These are phyloP conservation scores for Rehmannia glutinosa DNA, from an alignment of 257 asterid species.

Conservation along the genomic window DNA sequence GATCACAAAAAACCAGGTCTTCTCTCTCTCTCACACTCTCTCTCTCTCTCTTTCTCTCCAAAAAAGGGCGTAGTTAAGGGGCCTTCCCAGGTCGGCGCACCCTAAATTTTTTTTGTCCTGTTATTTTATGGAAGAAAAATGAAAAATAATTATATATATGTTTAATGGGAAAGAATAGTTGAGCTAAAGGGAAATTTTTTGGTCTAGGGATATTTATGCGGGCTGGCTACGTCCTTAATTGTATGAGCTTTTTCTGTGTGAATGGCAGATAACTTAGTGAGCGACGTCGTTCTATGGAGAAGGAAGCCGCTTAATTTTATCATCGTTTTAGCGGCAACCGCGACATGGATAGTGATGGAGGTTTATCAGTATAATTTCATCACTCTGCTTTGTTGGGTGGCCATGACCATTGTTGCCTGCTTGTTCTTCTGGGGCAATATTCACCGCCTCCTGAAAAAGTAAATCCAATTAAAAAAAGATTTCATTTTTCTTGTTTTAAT, in stretches of 20 bases:
- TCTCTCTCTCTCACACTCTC: slow-evolving; percentile 4
- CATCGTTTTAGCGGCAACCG: slow-evolving; percentile 41
- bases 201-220: too few species aligned
- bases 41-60: slow-evolving; percentile 3
- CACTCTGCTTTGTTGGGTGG: slow-evolving; percentile 40
- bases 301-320: slow-evolving; percentile 28
- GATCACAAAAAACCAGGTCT: background rate
- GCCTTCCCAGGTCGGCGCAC: too few species aligned
- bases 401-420: slow-evolving; percentile 36
- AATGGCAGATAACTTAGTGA: slow-evolving; percentile 29
- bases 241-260: background rate
- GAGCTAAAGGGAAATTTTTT: too few species aligned
- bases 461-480: background rate
- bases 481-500: too few species aligned
- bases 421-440: slow-evolving; percentile 48
- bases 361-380: slow-evolving; percentile 39
- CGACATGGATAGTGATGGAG: slow-evolving; percentile 42
- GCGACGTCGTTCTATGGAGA: slow-evolving; percentile 57
- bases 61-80: too few species aligned
- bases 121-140: too few species aligned
- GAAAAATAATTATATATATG: too few species aligned
- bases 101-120: too few species aligned
- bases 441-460: slow-evolving; percentile 51
- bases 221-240: too few species aligned
- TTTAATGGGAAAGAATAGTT: too few species aligned